A percentile compares a stretch with the other conserved stretches of the same genome.
Evolutionary conservation across 2,329 filamentous ascomycete genomes (phyloP).

Genomic region (Monosporascus sp.): DNA sequence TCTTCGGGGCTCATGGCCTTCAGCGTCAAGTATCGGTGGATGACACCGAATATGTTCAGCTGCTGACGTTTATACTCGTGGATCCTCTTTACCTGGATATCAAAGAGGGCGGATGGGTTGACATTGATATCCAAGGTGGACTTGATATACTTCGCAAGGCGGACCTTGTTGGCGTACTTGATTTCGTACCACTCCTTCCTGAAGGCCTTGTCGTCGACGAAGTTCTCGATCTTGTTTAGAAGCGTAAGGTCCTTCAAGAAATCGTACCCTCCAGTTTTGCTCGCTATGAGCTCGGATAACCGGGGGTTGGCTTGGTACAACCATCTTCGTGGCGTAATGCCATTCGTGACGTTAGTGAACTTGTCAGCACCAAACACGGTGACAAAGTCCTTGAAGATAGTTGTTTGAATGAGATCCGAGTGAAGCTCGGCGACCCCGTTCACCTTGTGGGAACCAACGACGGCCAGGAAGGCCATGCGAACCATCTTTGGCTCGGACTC

Average conservation of each 20-base stretch:
- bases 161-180: conserved; percentile 93
- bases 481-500: conserved; percentile 97
- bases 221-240: conserved; percentile 80
- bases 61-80: conserved; percentile 99
- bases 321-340: conserved; percentile 93
- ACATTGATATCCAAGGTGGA: conserved; percentile 72
- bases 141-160: conserved; percentile 88
- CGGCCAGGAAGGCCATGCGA: conserved; percentile 90
- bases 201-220: conserved; percentile 80
- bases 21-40: conserved; percentile 85
- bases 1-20: conserved; percentile 81
- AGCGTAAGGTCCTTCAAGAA: conserved; percentile 89
- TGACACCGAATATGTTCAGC: conserved; percentile 97
- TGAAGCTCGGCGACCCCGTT: conserved; percentile 97
- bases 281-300: conserved; percentile 85
- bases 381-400: conserved; percentile 99
- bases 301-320: conserved; percentile 94
- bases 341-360: conserved; percentile 98
- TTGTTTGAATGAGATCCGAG: conserved; percentile 95
- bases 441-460: conserved; percentile 98
- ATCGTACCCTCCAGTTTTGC: conserved; percentile 74
- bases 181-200: conserved; percentile 93
- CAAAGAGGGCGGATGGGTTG: conserved; percentile 84
- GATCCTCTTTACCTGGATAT: conserved; percentile 97
- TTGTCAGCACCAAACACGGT: conserved; percentile 92